Evolutionary conservation across 495 filamentous ascomycete genomes (phyloP).

Genomic region (Penicillium roqueforti): DNA sequence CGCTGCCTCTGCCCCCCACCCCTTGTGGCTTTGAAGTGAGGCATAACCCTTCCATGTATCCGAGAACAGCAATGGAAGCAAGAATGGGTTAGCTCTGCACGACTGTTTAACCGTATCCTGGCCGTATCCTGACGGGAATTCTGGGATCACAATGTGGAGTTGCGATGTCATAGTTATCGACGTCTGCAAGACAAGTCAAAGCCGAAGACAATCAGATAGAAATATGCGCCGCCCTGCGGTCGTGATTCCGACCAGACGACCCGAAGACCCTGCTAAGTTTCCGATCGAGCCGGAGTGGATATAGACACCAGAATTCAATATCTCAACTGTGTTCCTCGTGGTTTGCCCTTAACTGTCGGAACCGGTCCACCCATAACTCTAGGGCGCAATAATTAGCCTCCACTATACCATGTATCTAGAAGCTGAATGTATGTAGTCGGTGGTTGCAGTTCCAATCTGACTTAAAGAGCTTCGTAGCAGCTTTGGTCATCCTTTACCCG

Average conservation of each 20-base stretch:
- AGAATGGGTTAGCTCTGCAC: slow-evolving; percentile 9
- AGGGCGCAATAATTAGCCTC: not conserved
- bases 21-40: slow-evolving; percentile 1
- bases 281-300: not conserved
- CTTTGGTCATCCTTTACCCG: not conserved
- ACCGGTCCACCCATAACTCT: not conserved
- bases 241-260: not conserved
- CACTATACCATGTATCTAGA: not conserved
- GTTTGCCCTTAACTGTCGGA: not conserved
- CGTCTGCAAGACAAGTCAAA: not conserved
- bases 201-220: not conserved
- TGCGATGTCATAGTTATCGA: not conserved
- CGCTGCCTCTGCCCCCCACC: slow-evolving; percentile 2
- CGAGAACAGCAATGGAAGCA: slow-evolving; percentile 24
- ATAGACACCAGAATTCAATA: not conserved
- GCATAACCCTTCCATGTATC: slow-evolving; percentile 16
- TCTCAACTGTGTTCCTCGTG: not conserved
- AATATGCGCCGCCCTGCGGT: not conserved
- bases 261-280: not conserved
- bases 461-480: not conserved
- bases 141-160: not conserved
- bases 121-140: not conserved
- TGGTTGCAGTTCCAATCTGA: not conserved
- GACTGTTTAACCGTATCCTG: not conserved
- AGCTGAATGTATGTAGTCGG: not conserved